Percentiles rank a stretch among this genome's conserved stretches.
These are phyloP conservation scores for Aspergillus udagawae DNA, from an alignment of 2,329 filamentous ascomycete species.

Conservation along the genomic window DNA sequence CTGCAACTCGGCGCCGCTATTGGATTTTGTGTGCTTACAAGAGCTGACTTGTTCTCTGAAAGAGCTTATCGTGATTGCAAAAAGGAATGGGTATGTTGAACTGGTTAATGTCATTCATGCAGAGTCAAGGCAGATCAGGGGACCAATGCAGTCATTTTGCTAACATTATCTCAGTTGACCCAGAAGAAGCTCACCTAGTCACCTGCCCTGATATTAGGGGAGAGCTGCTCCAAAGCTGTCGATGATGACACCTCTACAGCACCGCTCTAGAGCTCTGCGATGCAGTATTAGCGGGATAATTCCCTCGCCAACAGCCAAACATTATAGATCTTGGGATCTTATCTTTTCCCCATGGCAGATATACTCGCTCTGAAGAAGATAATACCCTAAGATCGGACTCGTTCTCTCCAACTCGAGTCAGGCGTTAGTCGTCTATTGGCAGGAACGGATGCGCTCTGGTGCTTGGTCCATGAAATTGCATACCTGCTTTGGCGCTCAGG, in stretches of 20 bases:
- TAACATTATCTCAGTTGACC: slow-evolving; percentile 21
- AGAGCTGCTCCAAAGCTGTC: not conserved
- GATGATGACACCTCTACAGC: not conserved
- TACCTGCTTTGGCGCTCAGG: slow-evolving; percentile 4
- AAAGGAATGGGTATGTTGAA: slow-evolving; percentile 74
- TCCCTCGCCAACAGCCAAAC: not conserved
- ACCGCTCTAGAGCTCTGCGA: not conserved
- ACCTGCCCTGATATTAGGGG: not conserved
- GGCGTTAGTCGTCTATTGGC: not conserved
- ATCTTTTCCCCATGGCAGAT: not conserved
- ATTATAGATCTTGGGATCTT: not conserved
- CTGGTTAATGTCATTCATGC: not conserved
- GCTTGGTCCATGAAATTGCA: slow-evolving; percentile 1
- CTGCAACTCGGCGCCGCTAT: not conserved
- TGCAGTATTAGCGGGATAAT: not conserved
- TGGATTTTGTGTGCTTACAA: not conserved
- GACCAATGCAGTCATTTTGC: not conserved
- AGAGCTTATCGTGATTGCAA: slow-evolving; percentile 95
- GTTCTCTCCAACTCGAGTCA: not conserved
- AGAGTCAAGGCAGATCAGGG: not conserved
- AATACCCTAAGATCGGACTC: not conserved
- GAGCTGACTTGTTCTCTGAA: slow-evolving; percentile 1
- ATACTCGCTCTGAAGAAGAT: not conserved
- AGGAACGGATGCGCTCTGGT: not conserved
- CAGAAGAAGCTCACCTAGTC: slow-evolving; percentile 24